Conservation (phyloP, 2,329 filamentous ascomycete species). For the Arachnopeziza araneosa region DNA sequence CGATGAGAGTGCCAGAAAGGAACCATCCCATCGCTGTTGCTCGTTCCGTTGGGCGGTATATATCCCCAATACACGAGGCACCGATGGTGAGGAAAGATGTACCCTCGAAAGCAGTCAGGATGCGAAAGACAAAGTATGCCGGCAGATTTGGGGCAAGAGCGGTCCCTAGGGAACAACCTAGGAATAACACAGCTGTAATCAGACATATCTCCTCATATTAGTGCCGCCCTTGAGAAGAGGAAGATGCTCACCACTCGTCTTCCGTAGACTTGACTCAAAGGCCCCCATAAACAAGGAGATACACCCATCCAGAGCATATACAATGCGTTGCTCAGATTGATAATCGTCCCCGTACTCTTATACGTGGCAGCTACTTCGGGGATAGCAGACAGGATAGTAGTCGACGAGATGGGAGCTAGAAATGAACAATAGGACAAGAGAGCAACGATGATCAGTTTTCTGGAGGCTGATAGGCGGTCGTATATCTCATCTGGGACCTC, state of each 20-base stretch:
- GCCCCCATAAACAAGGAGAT: conserved; percentile 65
- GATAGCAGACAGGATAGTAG: conserved; percentile 65
- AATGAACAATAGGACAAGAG: conserved; percentile 72
- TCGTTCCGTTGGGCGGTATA: conserved; percentile 60
- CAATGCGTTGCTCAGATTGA: conserved; percentile 70
- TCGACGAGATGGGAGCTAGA: conserved; percentile 68
- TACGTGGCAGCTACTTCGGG: conserved; percentile 67
- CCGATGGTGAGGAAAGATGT: conserved; percentile 71
- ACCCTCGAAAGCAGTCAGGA: conserved; percentile 69
- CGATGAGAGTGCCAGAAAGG: conserved; percentile 63
- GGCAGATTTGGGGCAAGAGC: conserved; percentile 66
- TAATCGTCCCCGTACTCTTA: conserved; percentile 59
- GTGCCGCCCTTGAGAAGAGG: background rate
- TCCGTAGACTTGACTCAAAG: conserved; percentile 61
- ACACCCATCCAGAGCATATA: conserved; percentile 71
- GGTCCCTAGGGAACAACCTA: conserved; percentile 64
- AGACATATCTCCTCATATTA: conserved; percentile 45
- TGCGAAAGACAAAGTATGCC: conserved; percentile 68
- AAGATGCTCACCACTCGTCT: conserved; percentile 44
- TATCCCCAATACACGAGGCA: conserved; percentile 61
- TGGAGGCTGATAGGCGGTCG: conserved; percentile 52
- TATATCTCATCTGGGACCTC: conserved; percentile 50
- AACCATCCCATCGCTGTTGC: conserved; percentile 72
- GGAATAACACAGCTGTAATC: conserved; percentile 57
- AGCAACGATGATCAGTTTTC: conserved; percentile 62